phyloP scores from a whole-genome alignment of 2,329 filamentous ascomycete species.

The Colletotrichum zoysiae region DNA sequence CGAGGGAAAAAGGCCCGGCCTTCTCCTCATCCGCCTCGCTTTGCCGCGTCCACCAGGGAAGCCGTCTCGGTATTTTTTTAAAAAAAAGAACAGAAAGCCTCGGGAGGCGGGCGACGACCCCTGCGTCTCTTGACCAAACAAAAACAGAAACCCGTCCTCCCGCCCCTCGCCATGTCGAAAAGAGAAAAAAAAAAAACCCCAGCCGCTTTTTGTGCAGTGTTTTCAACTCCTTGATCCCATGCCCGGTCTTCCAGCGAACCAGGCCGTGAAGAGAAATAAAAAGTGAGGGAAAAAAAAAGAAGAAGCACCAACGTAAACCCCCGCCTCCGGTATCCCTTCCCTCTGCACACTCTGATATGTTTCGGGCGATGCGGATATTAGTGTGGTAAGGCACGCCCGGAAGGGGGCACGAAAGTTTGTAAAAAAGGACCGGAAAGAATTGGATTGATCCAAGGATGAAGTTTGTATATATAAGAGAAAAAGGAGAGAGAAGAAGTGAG shows the following conservation, averaged over 20 bases:
- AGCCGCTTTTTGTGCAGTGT: constrained; percentile 1
- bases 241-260: constrained; percentile 36
- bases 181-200: no score
- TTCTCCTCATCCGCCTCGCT: constrained; percentile 14
- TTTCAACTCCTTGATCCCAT: constrained; percentile 22
- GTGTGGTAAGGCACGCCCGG: constrained; percentile 24
- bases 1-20: constrained; percentile 35
- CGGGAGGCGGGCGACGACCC: constrained; percentile 1
- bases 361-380: constrained; percentile 27
- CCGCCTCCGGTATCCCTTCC: not conserved
- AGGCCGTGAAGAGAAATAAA: constrained; percentile 14
- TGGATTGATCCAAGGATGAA: not conserved
- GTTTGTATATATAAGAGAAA: not conserved
- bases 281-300: not conserved
- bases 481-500: not conserved
- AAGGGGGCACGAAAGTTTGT: not conserved
- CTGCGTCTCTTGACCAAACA: not conserved
- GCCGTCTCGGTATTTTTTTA: not conserved
- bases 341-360: not conserved
- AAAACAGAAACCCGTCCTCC: not conserved
- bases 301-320: not conserved
- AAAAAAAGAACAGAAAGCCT: not conserved
- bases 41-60: constrained; percentile 8
- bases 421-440: not conserved
- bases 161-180: not conserved